Percentiles rank a stretch among this genome's conserved stretches.
These are phyloP conservation scores for Colletotrichum aenigma DNA, from an alignment of 2,329 filamentous ascomycete genomes.

Conservation along the genomic window DNA sequence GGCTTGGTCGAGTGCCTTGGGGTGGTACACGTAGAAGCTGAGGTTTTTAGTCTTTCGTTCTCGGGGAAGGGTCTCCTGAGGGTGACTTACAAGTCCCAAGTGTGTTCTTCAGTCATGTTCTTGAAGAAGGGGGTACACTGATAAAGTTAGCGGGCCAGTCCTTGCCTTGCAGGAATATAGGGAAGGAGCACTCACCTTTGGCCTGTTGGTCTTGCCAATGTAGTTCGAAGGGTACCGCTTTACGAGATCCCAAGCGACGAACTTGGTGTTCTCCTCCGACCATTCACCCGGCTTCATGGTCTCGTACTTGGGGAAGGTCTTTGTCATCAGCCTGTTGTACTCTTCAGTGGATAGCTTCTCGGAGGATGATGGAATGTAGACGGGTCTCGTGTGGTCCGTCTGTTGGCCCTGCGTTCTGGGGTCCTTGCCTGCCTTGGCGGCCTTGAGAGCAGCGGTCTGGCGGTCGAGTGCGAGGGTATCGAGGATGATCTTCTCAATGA, in stretches of 20 bases:
- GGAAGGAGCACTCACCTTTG: constrained; percentile 39
- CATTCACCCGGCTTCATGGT: constrained; percentile 6
- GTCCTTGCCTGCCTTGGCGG: neutral
- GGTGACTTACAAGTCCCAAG: constrained; percentile 77
- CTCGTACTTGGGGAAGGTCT: constrained; percentile 10
- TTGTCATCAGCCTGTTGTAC: neutral
- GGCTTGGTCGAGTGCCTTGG: constrained; percentile 45
- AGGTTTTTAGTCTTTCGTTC: constrained; percentile 6
- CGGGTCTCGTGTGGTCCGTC: neutral
- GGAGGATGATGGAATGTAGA: constrained; percentile 1
- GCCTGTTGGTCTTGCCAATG: constrained; percentile 57
- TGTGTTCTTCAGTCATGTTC: constrained; percentile 59
- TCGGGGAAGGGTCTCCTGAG: neutral
- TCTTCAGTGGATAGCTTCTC: neutral
- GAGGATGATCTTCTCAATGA: neutral
- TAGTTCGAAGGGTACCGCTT: constrained; percentile 63
- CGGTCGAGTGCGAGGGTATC: constrained; percentile 6
- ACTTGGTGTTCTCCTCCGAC: constrained; percentile 33
- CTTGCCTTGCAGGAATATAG: neutral
- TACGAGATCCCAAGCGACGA: constrained; percentile 59
- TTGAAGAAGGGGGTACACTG: constrained; percentile 59
- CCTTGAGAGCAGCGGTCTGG: neutral
- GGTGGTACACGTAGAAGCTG: constrained; percentile 72
- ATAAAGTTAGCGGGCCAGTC: neutral
- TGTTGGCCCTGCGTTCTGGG: neutral